Conservation (phyloP, 495 filamentous ascomycete species). For the Penicillium canariense region DNA sequence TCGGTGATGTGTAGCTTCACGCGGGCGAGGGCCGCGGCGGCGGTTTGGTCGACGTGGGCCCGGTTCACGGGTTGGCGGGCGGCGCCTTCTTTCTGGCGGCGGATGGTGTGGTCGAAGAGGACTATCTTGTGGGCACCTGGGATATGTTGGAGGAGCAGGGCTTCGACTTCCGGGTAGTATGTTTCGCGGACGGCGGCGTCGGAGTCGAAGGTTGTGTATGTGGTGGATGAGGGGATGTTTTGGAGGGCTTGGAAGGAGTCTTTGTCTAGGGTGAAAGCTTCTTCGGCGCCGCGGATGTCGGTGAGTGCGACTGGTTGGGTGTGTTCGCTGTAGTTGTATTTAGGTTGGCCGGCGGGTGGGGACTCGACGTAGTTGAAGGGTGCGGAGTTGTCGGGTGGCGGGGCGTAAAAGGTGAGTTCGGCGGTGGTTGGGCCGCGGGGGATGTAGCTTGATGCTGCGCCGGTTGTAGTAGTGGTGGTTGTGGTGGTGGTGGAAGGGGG, state of each 20-base stretch:
- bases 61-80: conserved; percentile 61
- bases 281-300: conserved; percentile 67
- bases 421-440: conserved; percentile 67
- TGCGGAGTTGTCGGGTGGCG: conserved; percentile 58
- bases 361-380: conserved; percentile 71
- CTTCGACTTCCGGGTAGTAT: conserved; percentile 84
- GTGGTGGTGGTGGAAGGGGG: conserved; percentile 11
- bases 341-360: conserved; percentile 57
- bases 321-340: conserved; percentile 57
- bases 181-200: conserved; percentile 59
- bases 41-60: conserved; percentile 84
- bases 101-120: conserved; percentile 91
- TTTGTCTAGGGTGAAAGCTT: conserved; percentile 62
- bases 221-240: conserved; percentile 45
- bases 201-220: conserved; percentile 58
- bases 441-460: conserved; percentile 31
- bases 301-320: conserved; percentile 49
- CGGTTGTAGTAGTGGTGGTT: conserved; percentile 2
- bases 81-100: conserved; percentile 53
- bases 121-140: conserved; percentile 61
- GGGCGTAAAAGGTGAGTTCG: conserved; percentile 64
- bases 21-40: conserved; percentile 58
- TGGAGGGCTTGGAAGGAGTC: conserved; percentile 66
- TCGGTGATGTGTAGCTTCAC: conserved; percentile 62
- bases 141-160: conserved; percentile 58